A percentile compares a stretch with the other conserved stretches of the same genome.
Evolutionary conservation across 75 land plant genomes (phyloP).

Genomic region (Picea glauca): DNA sequence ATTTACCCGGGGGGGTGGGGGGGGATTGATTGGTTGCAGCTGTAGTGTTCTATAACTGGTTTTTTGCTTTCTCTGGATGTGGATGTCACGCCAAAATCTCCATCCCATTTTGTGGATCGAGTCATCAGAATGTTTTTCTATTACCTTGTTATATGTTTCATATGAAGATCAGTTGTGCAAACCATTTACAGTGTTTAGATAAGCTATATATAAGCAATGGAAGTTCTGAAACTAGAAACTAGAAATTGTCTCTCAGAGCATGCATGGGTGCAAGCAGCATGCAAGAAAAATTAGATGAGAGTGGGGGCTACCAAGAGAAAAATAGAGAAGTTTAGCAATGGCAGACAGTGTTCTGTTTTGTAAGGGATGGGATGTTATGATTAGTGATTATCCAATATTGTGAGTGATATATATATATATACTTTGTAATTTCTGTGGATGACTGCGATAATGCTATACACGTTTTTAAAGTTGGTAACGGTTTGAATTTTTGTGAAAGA

Average conservation of each 20-base stretch:
- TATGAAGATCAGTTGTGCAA: no score
- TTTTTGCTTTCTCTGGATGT: neutral
- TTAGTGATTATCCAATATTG: neutral
- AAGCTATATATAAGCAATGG: no score
- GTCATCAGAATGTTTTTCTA: neutral
- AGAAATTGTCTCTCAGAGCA: neutral
- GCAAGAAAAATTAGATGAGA: neutral
- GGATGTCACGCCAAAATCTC: neutral
- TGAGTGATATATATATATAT: conserved; percentile 1
- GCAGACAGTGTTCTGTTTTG: neutral
- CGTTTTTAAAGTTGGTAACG: neutral
- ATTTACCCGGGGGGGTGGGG: neutral
- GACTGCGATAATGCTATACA: neutral
- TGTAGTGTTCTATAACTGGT: no score
- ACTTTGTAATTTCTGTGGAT: neutral
- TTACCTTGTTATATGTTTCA: neutral
- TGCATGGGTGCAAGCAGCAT: neutral
- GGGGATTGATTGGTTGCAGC: neutral
- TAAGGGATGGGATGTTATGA: no score
- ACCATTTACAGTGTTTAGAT: no score
- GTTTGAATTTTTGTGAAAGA: no score
- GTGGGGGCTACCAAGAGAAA: no score
- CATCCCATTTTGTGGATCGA: neutral
- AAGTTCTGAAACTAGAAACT: no score
- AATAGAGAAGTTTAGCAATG: no score